These are phyloP conservation scores for Chalciporus pseudorubinellus DNA, from an alignment of 768 basidiomycete genomes.

Conservation along the genomic window DNA sequence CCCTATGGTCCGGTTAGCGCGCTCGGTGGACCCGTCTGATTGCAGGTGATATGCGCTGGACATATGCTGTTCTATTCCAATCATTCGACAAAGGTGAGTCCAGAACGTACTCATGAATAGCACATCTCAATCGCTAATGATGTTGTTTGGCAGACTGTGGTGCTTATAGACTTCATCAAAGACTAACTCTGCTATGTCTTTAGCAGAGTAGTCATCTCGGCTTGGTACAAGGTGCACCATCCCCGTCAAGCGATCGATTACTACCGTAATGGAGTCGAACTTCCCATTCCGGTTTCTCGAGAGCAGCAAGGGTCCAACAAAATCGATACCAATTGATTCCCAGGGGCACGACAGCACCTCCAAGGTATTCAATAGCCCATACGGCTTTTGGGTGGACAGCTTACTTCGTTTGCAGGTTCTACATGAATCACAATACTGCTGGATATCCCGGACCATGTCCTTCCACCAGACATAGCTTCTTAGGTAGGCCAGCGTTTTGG, in stretches of 20 bases:
- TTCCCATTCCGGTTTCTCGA: not conserved
- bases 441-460: conserved; percentile 29
- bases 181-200: conserved; percentile 36
- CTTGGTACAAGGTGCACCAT: conserved; percentile 25
- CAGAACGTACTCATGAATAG: conserved; percentile 46
- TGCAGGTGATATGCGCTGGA: conserved; percentile 43
- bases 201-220: conserved; percentile 27
- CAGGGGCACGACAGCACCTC: conserved; percentile 31
- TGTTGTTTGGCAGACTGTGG: conserved; percentile 38
- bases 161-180: conserved; percentile 35
- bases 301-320: conserved; percentile 35
- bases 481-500: conserved; percentile 34
- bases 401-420: conserved; percentile 18
- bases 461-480: conserved; percentile 40
- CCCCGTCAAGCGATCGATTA: conserved; percentile 14
- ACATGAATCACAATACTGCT: conserved; percentile 24
- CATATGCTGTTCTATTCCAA: conserved; percentile 36
- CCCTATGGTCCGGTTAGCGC: conserved; percentile 28
- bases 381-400: conserved; percentile 24
- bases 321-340: conserved; percentile 41
- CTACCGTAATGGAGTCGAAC: conserved; percentile 27
- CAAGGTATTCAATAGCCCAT: conserved; percentile 28
- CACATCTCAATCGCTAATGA: conserved; percentile 42
- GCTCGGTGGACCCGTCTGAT: conserved; percentile 40
- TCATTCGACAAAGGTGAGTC: conserved; percentile 31